phyloP scores from a whole-genome alignment of 257 asterid genomes.

The Perilla frutescens region DNA sequence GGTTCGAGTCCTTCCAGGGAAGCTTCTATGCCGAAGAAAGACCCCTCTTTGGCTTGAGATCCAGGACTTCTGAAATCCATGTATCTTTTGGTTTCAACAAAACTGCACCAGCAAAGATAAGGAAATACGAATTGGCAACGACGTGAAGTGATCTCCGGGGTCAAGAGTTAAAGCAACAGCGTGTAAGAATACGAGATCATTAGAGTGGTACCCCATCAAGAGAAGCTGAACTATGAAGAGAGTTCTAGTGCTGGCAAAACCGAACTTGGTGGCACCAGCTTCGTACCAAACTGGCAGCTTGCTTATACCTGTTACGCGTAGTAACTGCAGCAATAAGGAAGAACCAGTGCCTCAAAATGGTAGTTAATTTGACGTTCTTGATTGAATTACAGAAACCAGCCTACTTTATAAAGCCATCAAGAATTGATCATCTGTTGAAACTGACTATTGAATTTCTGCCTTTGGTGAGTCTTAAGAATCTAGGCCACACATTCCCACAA shows the following conservation, averaged over 20 bases:
- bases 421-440: too few relatives aligned
- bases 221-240: conserved; percentile 71
- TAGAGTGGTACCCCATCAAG: conserved; percentile 77
- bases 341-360: neutral
- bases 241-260: conserved; percentile 75
- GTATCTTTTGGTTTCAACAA: conserved; percentile 83
- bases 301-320: conserved; percentile 71
- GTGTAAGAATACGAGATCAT: neutral
- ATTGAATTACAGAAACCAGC: neutral
- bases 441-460: too few relatives aligned
- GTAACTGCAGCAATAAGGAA: conserved; percentile 52
- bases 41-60: conserved; percentile 81
- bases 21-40: conserved; percentile 86
- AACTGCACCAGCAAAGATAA: conserved; percentile 46
- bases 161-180: neutral
- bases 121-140: neutral
- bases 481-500: too few relatives aligned
- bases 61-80: conserved; percentile 85
- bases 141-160: neutral
- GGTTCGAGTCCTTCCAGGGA: conserved; percentile 86
- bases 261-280: conserved; percentile 86
- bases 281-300: conserved; percentile 90
- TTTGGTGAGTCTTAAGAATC: too few relatives aligned
- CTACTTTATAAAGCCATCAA: too few relatives aligned
- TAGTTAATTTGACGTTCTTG: conserved; percentile 1